Conservation (phyloP, 163 green algal species). For the Trebouxia gelatinosa region DNA sequence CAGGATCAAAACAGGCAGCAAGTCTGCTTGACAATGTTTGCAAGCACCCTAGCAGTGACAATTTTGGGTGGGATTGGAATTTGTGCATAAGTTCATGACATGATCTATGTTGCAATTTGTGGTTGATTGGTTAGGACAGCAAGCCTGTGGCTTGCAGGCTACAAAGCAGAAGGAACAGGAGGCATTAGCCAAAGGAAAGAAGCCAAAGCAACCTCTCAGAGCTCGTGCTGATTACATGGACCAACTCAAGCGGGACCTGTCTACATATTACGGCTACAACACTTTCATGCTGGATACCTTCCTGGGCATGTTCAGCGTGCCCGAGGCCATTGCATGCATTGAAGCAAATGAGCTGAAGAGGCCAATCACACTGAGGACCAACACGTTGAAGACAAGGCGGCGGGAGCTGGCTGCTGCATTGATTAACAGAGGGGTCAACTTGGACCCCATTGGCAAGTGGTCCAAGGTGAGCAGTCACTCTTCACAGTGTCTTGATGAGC, state of each 20-base stretch:
- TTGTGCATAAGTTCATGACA: too few relatives aligned
- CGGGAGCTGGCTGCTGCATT: conserved; percentile 92
- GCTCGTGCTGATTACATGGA: conserved; percentile 76
- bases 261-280: conserved; percentile 96
- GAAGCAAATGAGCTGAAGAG: conserved; percentile 62
- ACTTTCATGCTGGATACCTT: conserved; percentile 89
- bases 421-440: conserved; percentile 95
- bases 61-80: too few relatives aligned
- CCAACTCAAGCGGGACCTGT: conserved; percentile 81
- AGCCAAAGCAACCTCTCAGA: conserved; percentile 39
- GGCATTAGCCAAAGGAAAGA: not conserved
- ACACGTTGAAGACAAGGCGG: conserved; percentile 92
- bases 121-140: too few relatives aligned
- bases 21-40: too few relatives aligned
- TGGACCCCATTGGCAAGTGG: conserved; percentile 96
- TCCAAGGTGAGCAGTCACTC: conserved; percentile 87
- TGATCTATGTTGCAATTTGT: too few relatives aligned
- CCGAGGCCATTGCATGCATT: conserved; percentile 79
- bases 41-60: too few relatives aligned
- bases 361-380: conserved; percentile 91
- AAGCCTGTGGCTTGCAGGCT: not conserved
- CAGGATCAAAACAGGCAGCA: too few relatives aligned
- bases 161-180: not conserved
- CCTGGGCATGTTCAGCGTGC: conserved; percentile 73
- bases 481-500: too few relatives aligned